A percentile compares a stretch with the other conserved stretches of the same genome.
phyloP scores from a whole-genome alignment of 352 stramenopile species.

The Pythium biforme region DNA sequence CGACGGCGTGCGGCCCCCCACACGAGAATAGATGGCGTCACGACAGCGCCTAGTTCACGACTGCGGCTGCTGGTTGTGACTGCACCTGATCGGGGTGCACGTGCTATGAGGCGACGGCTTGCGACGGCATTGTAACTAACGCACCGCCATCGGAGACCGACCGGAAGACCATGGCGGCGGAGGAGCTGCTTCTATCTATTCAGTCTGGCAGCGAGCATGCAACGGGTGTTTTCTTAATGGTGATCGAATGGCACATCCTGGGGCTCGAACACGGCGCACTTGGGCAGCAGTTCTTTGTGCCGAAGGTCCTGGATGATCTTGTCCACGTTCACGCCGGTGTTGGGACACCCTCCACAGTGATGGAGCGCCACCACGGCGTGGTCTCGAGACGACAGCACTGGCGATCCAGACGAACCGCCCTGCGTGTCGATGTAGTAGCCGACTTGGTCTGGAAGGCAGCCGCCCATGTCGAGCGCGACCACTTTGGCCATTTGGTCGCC shows the following conservation, averaged over 20 bases:
- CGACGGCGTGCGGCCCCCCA: too few relatives aligned
- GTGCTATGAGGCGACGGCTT: too few relatives aligned
- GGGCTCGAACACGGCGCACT: constrained; percentile 32
- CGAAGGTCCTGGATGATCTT: constrained; percentile 59
- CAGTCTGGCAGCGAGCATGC: too few relatives aligned
- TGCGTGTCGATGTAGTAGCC: constrained; percentile 72
- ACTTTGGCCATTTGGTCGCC: constrained; percentile 39
- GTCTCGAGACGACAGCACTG: constrained; percentile 50
- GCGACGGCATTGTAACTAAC: too few relatives aligned
- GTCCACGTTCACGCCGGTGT: constrained; percentile 65
- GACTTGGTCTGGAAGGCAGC: constrained; percentile 54
- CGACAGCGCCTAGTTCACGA: too few relatives aligned
- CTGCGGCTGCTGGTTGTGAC: too few relatives aligned
- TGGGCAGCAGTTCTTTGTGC: constrained; percentile 35
- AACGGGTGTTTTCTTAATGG: too few relatives aligned
- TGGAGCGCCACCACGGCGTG: constrained; percentile 65
- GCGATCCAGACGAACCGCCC: constrained; percentile 65
- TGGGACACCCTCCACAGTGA: constrained; percentile 72
- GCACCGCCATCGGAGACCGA: too few relatives aligned
- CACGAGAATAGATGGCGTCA: too few relatives aligned
- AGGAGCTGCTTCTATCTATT: too few relatives aligned
- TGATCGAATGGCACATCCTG: background rate
- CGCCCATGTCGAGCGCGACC: constrained; percentile 35
- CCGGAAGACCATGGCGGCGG: background rate
- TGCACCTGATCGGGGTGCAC: too few relatives aligned